Evolutionary conservation across 495 filamentous ascomycete species (phyloP).

Genomic region (Ramalina intermedia): DNA sequence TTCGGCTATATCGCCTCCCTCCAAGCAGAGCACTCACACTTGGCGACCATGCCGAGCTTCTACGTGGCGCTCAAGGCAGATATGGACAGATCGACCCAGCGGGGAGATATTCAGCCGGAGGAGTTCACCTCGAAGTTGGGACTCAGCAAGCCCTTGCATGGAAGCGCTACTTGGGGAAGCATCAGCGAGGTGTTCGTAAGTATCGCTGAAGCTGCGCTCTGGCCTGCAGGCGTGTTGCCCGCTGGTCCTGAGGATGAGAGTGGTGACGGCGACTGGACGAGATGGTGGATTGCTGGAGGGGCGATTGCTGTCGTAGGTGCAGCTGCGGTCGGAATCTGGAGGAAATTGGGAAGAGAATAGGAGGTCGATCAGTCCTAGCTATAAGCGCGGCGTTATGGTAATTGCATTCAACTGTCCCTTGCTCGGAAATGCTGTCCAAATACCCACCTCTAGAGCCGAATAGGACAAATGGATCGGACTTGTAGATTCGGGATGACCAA

Average conservation of each 20-base stretch:
- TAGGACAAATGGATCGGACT: too few species aligned
- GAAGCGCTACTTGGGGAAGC: conserved; percentile 80
- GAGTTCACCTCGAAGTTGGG: conserved; percentile 74
- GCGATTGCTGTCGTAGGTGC: conserved; percentile 66
- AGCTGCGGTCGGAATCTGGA: conserved; percentile 70
- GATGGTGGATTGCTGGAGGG: conserved; percentile 71
- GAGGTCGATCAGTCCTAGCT: background rate
- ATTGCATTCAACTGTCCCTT: background rate
- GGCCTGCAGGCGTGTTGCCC: conserved; percentile 75
- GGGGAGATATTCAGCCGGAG: conserved; percentile 82
- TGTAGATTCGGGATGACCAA: too few species aligned
- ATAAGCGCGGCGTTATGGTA: background rate
- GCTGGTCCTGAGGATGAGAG: conserved; percentile 73
- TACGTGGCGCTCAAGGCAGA: conserved; percentile 92
- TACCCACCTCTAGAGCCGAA: background rate
- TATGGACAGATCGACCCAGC: conserved; percentile 82
- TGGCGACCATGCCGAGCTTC: conserved; percentile 76
- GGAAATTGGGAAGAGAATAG: conserved; percentile 24
- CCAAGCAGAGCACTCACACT: conserved; percentile 58
- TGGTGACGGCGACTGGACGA: conserved; percentile 62
- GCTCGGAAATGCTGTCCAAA: background rate
- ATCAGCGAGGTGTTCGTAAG: conserved; percentile 84
- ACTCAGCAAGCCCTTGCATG: conserved; percentile 70
- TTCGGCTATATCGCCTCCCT: conserved; percentile 82
- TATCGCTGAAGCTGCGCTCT: conserved; percentile 79